A percentile compares a stretch with the other conserved stretches of the same genome.
phyloP scores from a whole-genome alignment of 108 stramenopile genomes.

The Skeletonema costatum region DNA sequence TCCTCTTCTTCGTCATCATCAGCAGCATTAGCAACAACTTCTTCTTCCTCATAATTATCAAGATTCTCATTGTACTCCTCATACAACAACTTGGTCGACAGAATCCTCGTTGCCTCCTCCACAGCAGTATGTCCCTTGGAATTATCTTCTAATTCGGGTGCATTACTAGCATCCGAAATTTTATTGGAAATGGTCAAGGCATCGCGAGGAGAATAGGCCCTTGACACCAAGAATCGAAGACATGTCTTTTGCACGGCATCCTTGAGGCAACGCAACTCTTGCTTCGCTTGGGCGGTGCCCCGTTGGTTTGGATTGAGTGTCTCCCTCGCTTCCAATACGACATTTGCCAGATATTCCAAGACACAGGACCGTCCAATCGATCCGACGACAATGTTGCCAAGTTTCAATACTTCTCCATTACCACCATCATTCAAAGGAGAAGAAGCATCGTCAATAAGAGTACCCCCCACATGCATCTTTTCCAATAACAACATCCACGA shows the following conservation, averaged over 20 bases:
- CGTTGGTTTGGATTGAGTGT: conserved; percentile 2
- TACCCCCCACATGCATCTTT: conserved; percentile 31
- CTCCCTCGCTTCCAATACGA: conserved; percentile 28
- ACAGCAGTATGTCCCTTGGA: conserved; percentile 4
- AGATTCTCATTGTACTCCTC: conserved; percentile 9
- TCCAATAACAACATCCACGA: conserved; percentile 35
- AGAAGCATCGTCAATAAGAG: conserved; percentile 35
- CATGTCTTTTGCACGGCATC: conserved; percentile 40
- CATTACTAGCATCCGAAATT: conserved; percentile 29
- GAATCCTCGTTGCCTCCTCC: conserved; percentile 19
- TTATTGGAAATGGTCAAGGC: conserved; percentile 26
- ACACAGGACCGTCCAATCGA: conserved; percentile 24
- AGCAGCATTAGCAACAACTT: background rate
- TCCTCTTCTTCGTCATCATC: conserved; percentile 2
- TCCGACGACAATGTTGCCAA: conserved; percentile 28
- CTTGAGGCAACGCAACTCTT: conserved; percentile 31
- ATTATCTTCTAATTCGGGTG: conserved; percentile 19
- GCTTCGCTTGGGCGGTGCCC: background rate
- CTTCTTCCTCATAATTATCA: background rate
- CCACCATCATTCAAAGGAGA: background rate
- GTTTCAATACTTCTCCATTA: background rate
- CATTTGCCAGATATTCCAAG: conserved; percentile 27
- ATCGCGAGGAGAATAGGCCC: conserved; percentile 29
- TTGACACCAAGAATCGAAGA: conserved; percentile 40
- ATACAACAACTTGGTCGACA: conserved; percentile 14